A percentile compares a stretch with the other conserved stretches of the same genome.
These are phyloP conservation scores for Xerocomellus dryophilus DNA, from an alignment of 768 basidiomycete genomes.

Conservation along the genomic window DNA sequence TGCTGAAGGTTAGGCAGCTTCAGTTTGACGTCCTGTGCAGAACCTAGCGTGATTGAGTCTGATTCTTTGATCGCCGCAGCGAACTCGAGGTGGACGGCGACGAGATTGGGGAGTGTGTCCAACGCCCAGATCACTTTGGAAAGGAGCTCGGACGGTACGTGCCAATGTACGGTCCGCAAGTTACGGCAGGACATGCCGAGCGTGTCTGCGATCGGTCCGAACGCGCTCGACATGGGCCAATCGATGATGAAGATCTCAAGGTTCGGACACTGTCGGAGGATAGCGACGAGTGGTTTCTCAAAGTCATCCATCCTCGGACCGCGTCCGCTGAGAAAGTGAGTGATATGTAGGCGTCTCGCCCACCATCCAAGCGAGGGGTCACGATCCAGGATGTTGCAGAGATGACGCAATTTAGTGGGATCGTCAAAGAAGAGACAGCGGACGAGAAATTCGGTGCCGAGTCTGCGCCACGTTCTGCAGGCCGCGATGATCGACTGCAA, in stretches of 20 bases:
- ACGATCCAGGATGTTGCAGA: constrained; percentile 52
- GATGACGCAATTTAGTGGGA: constrained; percentile 49
- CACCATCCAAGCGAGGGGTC: constrained; percentile 63
- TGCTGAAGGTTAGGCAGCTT: constrained; percentile 56
- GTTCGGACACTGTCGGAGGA: constrained; percentile 67
- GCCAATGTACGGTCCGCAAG: constrained; percentile 62
- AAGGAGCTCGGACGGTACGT: constrained; percentile 51
- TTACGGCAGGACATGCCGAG: constrained; percentile 50
- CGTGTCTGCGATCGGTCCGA: constrained; percentile 63
- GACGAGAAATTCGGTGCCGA: constrained; percentile 66
- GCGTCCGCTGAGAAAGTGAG: constrained; percentile 44
- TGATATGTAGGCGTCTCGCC: constrained; percentile 68
- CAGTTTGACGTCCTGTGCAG: constrained; percentile 55
- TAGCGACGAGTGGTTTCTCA: constrained; percentile 51
- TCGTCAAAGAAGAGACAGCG: constrained; percentile 66
- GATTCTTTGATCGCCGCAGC: constrained; percentile 27
- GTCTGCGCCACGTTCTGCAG: constrained; percentile 58
- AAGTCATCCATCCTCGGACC: constrained; percentile 46
- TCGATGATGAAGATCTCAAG: constrained; percentile 71
- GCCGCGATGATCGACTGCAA: constrained; percentile 63
- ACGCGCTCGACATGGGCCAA: constrained; percentile 56
- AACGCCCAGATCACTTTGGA: constrained; percentile 73
- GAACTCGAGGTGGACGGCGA: constrained; percentile 57
- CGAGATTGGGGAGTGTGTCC: constrained; percentile 54
- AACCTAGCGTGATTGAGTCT: constrained; percentile 55